phyloP scores from a whole-genome alignment of 2,329 filamentous ascomycete species.

The Aspergillus sp. region DNA sequence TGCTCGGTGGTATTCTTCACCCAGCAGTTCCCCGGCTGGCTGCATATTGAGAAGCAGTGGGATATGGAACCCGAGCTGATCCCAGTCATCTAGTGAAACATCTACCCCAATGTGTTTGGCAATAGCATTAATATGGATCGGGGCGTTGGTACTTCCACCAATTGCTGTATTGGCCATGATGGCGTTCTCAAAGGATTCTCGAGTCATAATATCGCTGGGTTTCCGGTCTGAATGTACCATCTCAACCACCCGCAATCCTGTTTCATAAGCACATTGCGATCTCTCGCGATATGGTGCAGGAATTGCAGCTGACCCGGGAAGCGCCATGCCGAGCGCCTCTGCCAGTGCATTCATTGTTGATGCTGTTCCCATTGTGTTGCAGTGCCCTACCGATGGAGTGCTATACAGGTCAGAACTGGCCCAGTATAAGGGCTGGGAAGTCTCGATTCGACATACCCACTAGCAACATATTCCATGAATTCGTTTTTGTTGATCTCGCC shows the following conservation, averaged over 20 bases:
- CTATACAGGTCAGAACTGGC: conserved; percentile 14
- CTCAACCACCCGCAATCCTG: conserved; percentile 46
- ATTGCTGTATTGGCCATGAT: conserved; percentile 53
- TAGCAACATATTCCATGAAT: conserved; percentile 43
- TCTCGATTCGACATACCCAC: conserved; percentile 24
- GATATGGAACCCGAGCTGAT: conserved; percentile 45
- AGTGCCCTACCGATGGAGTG: conserved; percentile 45
- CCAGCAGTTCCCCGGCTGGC: conserved; percentile 49
- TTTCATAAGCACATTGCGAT: conserved; percentile 45
- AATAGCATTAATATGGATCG: conserved; percentile 52
- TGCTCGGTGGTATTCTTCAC: conserved; percentile 52
- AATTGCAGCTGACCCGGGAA: conserved; percentile 49
- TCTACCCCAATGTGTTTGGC: conserved; percentile 51
- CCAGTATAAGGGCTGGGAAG: background rate
- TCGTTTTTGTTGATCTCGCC: conserved; percentile 43
- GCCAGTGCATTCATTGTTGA: conserved; percentile 51
- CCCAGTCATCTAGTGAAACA: conserved; percentile 51
- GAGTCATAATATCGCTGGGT: conserved; percentile 53
- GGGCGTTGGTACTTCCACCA: conserved; percentile 54
- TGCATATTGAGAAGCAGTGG: conserved; percentile 53
- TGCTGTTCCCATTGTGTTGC: conserved; percentile 53
- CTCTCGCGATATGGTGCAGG: conserved; percentile 48
- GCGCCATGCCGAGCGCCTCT: conserved; percentile 50
- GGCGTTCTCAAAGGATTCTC: conserved; percentile 53
- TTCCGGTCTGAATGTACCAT: conserved; percentile 47